Evolutionary conservation across 192 early-diverging fungal genomes (phyloP), one percentile per base, ranked within the genome.

Genomic region (Mortierella alpina): DNA sequence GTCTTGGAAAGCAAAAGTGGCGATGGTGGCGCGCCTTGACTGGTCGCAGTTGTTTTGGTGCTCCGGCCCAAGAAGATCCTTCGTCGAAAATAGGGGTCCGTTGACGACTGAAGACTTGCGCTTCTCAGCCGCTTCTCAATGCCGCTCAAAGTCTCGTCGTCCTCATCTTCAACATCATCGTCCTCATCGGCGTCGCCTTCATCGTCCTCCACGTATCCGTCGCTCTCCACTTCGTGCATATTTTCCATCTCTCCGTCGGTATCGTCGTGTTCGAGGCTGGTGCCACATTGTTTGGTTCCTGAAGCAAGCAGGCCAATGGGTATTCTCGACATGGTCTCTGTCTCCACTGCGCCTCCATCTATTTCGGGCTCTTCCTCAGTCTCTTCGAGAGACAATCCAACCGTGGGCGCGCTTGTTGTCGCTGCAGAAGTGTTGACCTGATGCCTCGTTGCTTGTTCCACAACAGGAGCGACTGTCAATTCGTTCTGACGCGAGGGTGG

Each of bases 161-260:
- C 49, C 3, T 56, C 48, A 53, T 59, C 56, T 14, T 41, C 65
- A 5, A 52, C 48, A 7, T 61, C 59, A 15, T 66, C 56, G 20
- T 73, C 71, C 8, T 74, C 72, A 4, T 74, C 72, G 20, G 41
- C 56, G 7, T 65, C 63, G 1, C 52, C 53, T 20, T 75, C 65
- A 52, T 75, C 65, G 18, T 69, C 73, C 44, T 72, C 70, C 53
- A 63, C 41, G 22, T 63, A 63, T 2, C 70, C 70, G 23, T 74
- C 70, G 46, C 45, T 51, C 42, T 64, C 62, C 6, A 50, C 59
- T 22, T 71, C 59, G 8, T 44, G 59, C 42, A 68, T 66, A 31
- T 66, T 52, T 46, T 64, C 70, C 7, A 18, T 59, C 42, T 76
- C 74, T 15, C 64, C 74, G 44, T 79, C 75, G 0, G 75, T 69